Evolutionary conservation across 2,329 filamentous ascomycete species (phyloP).

Genomic region (Alternaria triticimaculans): DNA sequence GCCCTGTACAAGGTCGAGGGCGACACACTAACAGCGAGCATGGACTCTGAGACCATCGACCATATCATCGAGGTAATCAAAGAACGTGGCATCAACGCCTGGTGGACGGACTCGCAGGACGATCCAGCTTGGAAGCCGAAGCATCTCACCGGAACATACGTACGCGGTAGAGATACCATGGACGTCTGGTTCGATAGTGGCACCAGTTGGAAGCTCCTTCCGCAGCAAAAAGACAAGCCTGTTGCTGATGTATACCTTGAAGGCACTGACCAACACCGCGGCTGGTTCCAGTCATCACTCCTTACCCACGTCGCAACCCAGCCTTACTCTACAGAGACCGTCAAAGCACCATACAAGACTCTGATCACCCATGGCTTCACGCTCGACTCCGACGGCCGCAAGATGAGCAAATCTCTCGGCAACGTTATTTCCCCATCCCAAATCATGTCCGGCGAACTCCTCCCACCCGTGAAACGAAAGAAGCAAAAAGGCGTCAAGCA

Average conservation of each 20-base stretch:
- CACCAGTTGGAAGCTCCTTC: conserved; percentile 77
- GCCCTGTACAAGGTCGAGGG: conserved; percentile 76
- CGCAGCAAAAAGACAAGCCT: conserved; percentile 47
- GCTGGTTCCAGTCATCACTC: conserved; percentile 97
- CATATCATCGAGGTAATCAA: conserved; percentile 84
- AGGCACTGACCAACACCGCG: conserved; percentile 93
- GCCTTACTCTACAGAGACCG: conserved; percentile 20
- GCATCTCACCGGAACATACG: conserved; percentile 66
- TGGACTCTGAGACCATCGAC: conserved; percentile 78
- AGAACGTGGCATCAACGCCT: conserved; percentile 83
- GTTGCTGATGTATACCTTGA: conserved; percentile 88
- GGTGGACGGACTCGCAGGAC: conserved; percentile 84
- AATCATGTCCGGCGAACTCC: conserved; percentile 82
- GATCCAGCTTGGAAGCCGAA: conserved; percentile 79
- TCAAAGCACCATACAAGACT: conserved; percentile 77
- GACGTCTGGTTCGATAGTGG: conserved; percentile 99
- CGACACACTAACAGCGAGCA: conserved; percentile 70
- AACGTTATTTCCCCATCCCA: conserved; percentile 83
- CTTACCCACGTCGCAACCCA: conserved; percentile 80
- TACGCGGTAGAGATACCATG: conserved; percentile 92
- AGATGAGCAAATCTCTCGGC: conserved; percentile 98
- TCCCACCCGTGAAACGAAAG: conserved; percentile 72
- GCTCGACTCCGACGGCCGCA: conserved; percentile 85
- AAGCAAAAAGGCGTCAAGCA: conserved; percentile 56
- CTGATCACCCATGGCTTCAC: conserved; percentile 97